Evolutionary conservation across 2,329 filamentous ascomycete species (phyloP), one percentile per base, ranked within the genome.

Genomic region (Pseudofabraea citricarpa): DNA sequence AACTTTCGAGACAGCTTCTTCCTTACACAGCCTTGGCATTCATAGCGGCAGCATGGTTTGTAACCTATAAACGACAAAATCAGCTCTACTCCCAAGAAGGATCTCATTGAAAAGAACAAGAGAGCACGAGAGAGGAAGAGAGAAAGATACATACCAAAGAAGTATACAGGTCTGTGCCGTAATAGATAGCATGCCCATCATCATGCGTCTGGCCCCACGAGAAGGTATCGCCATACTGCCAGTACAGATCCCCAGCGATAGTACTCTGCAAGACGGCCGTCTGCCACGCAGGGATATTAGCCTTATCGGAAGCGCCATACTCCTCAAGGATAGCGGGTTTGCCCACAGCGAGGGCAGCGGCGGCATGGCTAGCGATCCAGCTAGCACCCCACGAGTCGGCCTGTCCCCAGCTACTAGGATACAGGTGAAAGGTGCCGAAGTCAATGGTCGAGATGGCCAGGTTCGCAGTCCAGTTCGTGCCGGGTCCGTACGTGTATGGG

Each of bases 381-480:
- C 59, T 57, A 36, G 66, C 65, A 7, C 72, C 74, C 64, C 67
- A 73, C 9, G 58, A 51, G 18, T 55, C 52, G 8, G 44, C 51
- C 37, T 59, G 56, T 36, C 55, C 50, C 70, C 72, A 77, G 44
- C 59, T 59, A 7, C 40, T 33, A 0, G 72, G 71, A 47, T 77
- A 79, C 10, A 76, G 56, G 52, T 78, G 74, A 50, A 75, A 70
- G 1, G 73, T 75, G 9, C 69, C 73, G 45, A 75, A 77, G 49
- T 74, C 72, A 26, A 77, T 68, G 33, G 66, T 71, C 5, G 65
- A 56, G 36, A 77, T 68, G 2, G 58, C 64, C 3, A 77, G 63
- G 47, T 74, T 52, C 5, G 62, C 60, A 10, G 63, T 66, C 48
- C 71, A 77, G 56, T 76, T 68, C 5, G 67, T 54, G n/a, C 77